Base-by-base conservation (phyloP, 2,329 filamentous ascomycete genomes). In the Fusarium poae region DNA sequence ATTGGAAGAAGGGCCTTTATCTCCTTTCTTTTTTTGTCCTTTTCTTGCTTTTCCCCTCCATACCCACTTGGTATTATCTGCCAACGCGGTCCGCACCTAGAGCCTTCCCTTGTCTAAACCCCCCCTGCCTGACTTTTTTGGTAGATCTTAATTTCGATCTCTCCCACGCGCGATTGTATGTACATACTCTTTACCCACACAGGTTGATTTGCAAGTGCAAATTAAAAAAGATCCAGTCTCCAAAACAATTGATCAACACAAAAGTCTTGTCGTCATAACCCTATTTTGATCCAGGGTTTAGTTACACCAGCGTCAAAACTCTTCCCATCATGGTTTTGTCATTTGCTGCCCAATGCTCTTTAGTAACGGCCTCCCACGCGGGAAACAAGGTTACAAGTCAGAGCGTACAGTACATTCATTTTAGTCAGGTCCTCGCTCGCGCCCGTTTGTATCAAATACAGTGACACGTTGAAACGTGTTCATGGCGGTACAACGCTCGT, bases 181-280 rank as follows among this genome's bases (percentile, higher is more conserved):
- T n/a, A 25, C 4, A 16, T 30, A 20, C 7, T 18, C 25, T 11
- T 25, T 44, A 35, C 34, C 18, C n/a, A 20, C n/a, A 39, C 5
- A 39, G n/a, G n/a, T 11, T 20, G 10, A 11, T 11, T 20, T 20
- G n/a, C n/a, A 1, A 39, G 35, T 20, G 35, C n/a, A 39, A 39
- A 39, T 39, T 20, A 39, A n/a, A n/a, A 37, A 13, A 34, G 15
- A 16, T 3, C 13, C 30, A 7, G 13, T 16, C 30, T 13, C 7
- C 7, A 34, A 34, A 34, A 15, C 7, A 39, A 10, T 21, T 43
- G 59, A 64, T 64, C 61, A 13, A 12, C 35, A 11, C 25, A 7
- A 18, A 32, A 50, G 32, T 43, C 25, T 32, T 49, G 66, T 69
- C 66, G 66, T 69, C 66, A 70, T 67, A 50, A 20, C n/a, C 46